phyloP scores from a whole-genome alignment of 2,329 filamentous ascomycete species.

The Trichoderma aggressivum region DNA sequence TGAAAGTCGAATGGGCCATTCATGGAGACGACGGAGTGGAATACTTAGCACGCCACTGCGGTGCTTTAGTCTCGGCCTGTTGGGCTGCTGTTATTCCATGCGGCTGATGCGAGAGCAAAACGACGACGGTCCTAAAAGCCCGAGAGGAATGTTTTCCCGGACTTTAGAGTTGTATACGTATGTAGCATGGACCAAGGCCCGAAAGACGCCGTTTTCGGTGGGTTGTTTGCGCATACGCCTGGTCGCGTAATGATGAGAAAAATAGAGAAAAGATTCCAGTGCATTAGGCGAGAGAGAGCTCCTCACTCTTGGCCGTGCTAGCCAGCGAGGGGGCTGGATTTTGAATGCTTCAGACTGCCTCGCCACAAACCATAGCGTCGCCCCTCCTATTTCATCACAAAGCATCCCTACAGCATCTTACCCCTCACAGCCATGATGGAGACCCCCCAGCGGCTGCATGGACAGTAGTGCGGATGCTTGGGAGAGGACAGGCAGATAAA shows the following conservation, averaged over 20 bases:
- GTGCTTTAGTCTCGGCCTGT: background rate
- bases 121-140: background rate
- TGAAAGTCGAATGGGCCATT: background rate
- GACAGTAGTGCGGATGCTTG: constrained; percentile 2
- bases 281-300: constrained; percentile 4
- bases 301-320: background rate
- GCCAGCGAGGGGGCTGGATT: constrained; percentile 8
- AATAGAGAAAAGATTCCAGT: constrained; percentile 8
- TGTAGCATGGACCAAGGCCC: background rate
- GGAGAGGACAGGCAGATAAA: background rate
- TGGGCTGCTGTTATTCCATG: background rate
- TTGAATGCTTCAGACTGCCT: constrained; percentile 6
- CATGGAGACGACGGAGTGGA: background rate
- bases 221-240: background rate
- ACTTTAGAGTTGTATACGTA: background rate
- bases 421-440: constrained; percentile 10
- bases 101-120: background rate
- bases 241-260: background rate
- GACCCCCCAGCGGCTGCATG: constrained; percentile 10
- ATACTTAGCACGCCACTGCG: background rate
- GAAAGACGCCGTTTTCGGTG: background rate
- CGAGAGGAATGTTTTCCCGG: constrained; percentile 6
- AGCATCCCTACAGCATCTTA: constrained; percentile 7
- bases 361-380: constrained; percentile 10
- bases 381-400: constrained; percentile 10